These are phyloP conservation scores for Fusarium avenaceum DNA, from an alignment of 2,329 filamentous ascomycete genomes.

Conservation along the genomic window DNA sequence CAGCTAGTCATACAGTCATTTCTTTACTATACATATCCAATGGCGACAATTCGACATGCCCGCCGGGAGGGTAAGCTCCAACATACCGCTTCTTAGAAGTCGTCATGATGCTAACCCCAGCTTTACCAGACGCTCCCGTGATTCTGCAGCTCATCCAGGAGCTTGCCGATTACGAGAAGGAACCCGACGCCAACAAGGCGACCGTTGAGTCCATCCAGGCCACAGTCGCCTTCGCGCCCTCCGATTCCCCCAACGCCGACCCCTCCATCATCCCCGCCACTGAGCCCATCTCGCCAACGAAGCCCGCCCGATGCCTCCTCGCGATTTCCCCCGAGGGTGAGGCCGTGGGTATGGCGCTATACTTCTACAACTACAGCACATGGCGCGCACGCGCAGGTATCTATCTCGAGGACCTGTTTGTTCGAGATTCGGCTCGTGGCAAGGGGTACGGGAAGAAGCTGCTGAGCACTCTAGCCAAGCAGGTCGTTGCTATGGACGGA, in stretches of 20 bases:
- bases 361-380: conserved; percentile 96
- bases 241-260: conserved; percentile 60
- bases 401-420: conserved; percentile 94
- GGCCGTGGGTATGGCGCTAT: conserved; percentile 83
- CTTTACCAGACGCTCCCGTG: conserved; percentile 76
- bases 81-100: neutral
- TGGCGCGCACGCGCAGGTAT: conserved; percentile 91
- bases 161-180: conserved; percentile 89
- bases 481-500: conserved; percentile 79
- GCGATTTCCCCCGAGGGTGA: conserved; percentile 65
- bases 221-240: conserved; percentile 83
- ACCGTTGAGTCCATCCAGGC: conserved; percentile 78
- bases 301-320: conserved; percentile 83
- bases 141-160: conserved; percentile 87
- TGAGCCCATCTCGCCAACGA: conserved; percentile 66
- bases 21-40: conserved; percentile 29
- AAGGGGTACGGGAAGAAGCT: conserved; percentile 84
- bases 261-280: conserved; percentile 57
- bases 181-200: conserved; percentile 79
- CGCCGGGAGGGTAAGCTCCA: conserved; percentile 43
- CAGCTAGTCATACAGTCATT: conserved; percentile 1
- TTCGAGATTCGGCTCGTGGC: conserved; percentile 76
- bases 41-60: conserved; percentile 48
- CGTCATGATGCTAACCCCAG: conserved; percentile 25
- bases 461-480: conserved; percentile 81